These are phyloP conservation scores for Clonostachys sp. DNA, from an alignment of 2,329 filamentous ascomycete species.

Conservation along the genomic window DNA sequence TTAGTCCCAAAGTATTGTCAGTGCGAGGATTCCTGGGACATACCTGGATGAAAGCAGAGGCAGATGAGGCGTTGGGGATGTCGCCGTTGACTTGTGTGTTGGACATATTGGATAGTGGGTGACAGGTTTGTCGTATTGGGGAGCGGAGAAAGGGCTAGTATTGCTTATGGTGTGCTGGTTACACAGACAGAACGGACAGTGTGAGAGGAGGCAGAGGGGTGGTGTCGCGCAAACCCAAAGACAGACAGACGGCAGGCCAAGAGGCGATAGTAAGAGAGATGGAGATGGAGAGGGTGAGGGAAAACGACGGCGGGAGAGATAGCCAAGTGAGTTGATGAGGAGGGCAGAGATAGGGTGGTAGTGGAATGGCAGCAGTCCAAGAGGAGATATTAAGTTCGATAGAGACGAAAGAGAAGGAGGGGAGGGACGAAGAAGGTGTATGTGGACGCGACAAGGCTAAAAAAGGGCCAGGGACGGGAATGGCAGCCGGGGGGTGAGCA, in stretches of 20 bases:
- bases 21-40: constrained; percentile 3
- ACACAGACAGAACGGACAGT: no score
- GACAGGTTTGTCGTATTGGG: not conserved
- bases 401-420: not conserved
- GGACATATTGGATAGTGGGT: constrained; percentile 4
- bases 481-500: not conserved
- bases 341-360: constrained; percentile 1
- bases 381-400: not conserved
- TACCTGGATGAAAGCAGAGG: constrained; percentile 48
- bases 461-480: not conserved
- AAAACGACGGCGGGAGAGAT: not conserved
- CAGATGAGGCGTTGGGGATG: constrained; percentile 31
- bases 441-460: not conserved
- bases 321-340: not conserved
- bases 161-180: not conserved
- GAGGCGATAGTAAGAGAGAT: not conserved
- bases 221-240: not conserved
- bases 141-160: not conserved
- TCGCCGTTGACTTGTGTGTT: constrained; percentile 46
- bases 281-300: not conserved
- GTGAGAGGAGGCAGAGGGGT: no score
- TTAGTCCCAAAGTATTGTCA: not conserved
- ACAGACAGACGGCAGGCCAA: not conserved
- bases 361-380: no score
- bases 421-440: no score